phyloP scores from a whole-genome alignment of 2,329 filamentous ascomycete genomes.

The Raffaelea albimanens region DNA sequence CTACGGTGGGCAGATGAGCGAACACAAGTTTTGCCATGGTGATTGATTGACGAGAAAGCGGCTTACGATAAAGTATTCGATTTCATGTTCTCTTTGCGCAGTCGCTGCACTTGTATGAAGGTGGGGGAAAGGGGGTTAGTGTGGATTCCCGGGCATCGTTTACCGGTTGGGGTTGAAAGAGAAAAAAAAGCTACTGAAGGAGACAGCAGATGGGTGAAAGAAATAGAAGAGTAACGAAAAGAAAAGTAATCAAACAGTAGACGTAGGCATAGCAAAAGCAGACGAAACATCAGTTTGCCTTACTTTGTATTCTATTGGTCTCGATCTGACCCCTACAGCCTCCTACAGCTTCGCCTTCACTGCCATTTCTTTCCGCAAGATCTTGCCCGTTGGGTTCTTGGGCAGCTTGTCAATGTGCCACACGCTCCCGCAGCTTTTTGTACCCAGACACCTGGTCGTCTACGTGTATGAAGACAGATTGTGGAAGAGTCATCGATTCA shows the following conservation, averaged over 20 bases:
- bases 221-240: no score
- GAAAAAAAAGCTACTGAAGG: no score
- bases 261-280: no score
- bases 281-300: background rate
- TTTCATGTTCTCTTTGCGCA: no score
- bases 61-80: no score
- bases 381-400: slow-evolving; percentile 28
- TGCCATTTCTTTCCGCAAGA: slow-evolving; percentile 14
- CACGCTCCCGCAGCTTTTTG: slow-evolving; percentile 29
- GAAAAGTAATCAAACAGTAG: no score
- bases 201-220: no score
- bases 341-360: slow-evolving; percentile 5
- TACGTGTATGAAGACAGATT: no score
- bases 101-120: no score
- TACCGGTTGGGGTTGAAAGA: background rate
- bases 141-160: background rate
- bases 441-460: slow-evolving; percentile 29
- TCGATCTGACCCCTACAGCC: background rate
- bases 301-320: no score
- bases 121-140: background rate
- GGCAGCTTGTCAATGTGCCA: slow-evolving; percentile 23
- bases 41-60: no score
- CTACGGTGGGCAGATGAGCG: slow-evolving; percentile 8
- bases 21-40: slow-evolving; percentile 8
- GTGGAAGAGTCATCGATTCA: no score